phyloP scores from a whole-genome alignment of 2,329 filamentous ascomycete species.

The Stagonosporopsis tanaceti region DNA sequence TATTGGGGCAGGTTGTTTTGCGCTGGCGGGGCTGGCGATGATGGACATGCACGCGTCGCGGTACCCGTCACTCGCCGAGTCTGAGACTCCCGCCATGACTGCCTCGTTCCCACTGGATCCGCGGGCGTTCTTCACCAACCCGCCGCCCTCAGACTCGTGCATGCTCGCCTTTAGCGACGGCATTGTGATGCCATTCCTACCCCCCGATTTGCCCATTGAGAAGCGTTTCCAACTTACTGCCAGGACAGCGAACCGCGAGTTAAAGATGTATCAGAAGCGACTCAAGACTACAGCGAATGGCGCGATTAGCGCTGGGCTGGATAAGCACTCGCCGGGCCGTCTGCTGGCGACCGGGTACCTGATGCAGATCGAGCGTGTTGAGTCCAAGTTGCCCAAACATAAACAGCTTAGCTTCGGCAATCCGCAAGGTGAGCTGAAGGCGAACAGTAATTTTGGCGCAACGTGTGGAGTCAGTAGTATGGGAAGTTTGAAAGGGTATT shows the following conservation, averaged over 20 bases:
- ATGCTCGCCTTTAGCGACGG: conserved; percentile 60
- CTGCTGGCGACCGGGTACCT: conserved; percentile 57
- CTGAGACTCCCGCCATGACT: conserved; percentile 48
- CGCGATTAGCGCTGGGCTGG: conserved; percentile 30
- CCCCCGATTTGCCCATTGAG: conserved; percentile 45
- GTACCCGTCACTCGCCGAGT: conserved; percentile 35
- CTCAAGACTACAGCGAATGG: conserved; percentile 21
- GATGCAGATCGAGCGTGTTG: conserved; percentile 49
- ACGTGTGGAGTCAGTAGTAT: conserved; percentile 58
- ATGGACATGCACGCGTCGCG: conserved; percentile 54
- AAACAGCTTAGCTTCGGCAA: conserved; percentile 32
- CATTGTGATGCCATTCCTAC: conserved; percentile 54
- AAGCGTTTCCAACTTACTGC: conserved; percentile 52
- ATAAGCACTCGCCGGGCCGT: conserved; percentile 48
- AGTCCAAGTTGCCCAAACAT: conserved; percentile 45
- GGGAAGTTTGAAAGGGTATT: conserved; percentile 47
- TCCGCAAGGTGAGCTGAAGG: conserved; percentile 50
- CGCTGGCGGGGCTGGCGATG: conserved; percentile 56
- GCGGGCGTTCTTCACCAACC: conserved; percentile 52
- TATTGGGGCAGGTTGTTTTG: conserved; percentile 57
- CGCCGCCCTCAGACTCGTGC: conserved; percentile 52
- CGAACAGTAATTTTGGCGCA: conserved; percentile 45
- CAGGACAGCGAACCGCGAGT: conserved; percentile 52
- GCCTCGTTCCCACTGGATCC: conserved; percentile 59
- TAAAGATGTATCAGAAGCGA: conserved; percentile 57